Evolutionary conservation across 2,329 filamentous ascomycete genomes (phyloP).

Genomic region (Colletotrichum sp.): DNA sequence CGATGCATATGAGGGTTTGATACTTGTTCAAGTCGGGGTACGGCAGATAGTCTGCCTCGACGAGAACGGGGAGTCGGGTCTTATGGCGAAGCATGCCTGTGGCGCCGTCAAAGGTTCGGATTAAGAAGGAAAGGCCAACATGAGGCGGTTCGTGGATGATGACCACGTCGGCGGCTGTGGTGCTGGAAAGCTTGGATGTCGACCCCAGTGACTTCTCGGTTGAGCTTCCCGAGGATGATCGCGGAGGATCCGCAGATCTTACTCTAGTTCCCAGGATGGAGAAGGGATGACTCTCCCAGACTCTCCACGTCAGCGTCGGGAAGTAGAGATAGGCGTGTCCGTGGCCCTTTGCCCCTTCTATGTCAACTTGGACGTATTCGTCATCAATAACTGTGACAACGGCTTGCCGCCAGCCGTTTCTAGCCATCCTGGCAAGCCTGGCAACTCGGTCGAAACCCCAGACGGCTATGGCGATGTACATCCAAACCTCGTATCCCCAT

Average conservation of each 20-base stretch:
- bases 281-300: constrained; percentile 63
- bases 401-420: constrained; percentile 40
- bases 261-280: constrained; percentile 29
- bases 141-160: background rate
- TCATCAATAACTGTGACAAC: constrained; percentile 38
- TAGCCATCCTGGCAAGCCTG: constrained; percentile 41
- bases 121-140: background rate
- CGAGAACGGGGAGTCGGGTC: background rate
- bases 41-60: background rate
- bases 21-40: background rate
- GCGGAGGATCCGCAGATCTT: background rate
- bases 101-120: background rate
- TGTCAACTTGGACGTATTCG: constrained; percentile 43
- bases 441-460: constrained; percentile 48
- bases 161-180: background rate
- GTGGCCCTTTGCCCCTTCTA: constrained; percentile 42
- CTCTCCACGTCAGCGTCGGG: constrained; percentile 43
- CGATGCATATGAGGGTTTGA: background rate
- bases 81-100: background rate
- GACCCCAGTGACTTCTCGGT: background rate
- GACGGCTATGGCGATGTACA: constrained; percentile 28
- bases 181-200: background rate
- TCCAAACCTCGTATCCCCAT: constrained; percentile 52
- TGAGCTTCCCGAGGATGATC: background rate
- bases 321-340: constrained; percentile 54